Evolutionary conservation across 1,284 basidiomycete species (phyloP), one percentile per base, ranked within the genome.

Genomic region (Cerrena zonata): DNA sequence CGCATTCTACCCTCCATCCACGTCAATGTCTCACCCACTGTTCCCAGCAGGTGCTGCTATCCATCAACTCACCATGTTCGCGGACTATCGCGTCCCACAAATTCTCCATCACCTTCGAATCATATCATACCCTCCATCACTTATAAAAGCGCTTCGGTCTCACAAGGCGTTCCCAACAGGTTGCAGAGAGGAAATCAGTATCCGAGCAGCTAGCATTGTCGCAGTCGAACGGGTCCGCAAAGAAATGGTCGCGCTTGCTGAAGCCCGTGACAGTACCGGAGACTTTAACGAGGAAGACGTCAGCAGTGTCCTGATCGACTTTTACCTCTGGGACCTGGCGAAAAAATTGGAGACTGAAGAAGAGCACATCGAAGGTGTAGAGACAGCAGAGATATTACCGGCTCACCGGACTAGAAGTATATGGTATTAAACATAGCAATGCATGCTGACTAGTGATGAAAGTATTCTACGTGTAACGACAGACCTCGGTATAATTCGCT

Each of bases 61-160:
- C 51, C 72, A 77, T 45, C 69, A 82, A 45, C 74, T 91, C 10
- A 90, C 89, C 13, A 91, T 91, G 89, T 91, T 91, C 65, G 87
- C 89, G 3, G 89, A 91, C 69, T 91, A 91, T 65, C 81, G 89
- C 40, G 86, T 91, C 5, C 89, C 89, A 2, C 89, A 91, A 64
- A 87, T 91, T 52, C 69, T 91, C 24, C 85, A 91, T 65, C 88
- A 89, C 61, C 75, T 91, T 15, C 72, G 76, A 37, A 84, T 90
- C 55, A 72, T 91, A 45, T 65, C 72, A 0, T 91, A 91, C 66
- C 80, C 87, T 2, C 65, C 74, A 0, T 62, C 73, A 3, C 74
- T 91, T 43, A 60, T 77, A 10, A 62, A 68, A 13, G 69, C 72
- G 24, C 73, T 91, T 27, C 60, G 63, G 4, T 56, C 68, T 5